A percentile compares a stretch with the other conserved stretches of the same genome.
Conservation (phyloP, 768 basidiomycete species). For the Hemileccinum rubropunctum region DNA sequence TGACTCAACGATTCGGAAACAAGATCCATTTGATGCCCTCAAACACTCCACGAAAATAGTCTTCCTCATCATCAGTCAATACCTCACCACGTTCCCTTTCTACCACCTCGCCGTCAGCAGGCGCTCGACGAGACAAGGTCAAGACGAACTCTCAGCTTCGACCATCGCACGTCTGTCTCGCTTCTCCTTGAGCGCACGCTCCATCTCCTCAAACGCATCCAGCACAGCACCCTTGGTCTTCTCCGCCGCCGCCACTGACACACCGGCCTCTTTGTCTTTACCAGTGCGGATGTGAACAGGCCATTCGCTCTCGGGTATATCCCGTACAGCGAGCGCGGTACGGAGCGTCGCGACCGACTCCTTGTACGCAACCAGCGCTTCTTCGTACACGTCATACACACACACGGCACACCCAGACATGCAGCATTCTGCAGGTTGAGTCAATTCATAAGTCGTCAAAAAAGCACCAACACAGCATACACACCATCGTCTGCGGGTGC, state of each 20-base stretch:
- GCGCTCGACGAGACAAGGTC: too few species aligned
- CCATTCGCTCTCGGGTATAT: slow-evolving; percentile 63
- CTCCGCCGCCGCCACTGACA: too few species aligned
- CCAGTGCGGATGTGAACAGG: slow-evolving; percentile 47
- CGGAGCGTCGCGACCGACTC: slow-evolving; percentile 50
- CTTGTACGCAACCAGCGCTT: slow-evolving; percentile 62
- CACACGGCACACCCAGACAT: slow-evolving; percentile 95
- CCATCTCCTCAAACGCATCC: slow-evolving; percentile 73
- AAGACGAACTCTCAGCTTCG: slow-evolving; percentile 38
- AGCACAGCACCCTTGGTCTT: slow-evolving; percentile 38
- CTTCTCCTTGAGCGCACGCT: slow-evolving; percentile 52
- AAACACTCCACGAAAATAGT: too few species aligned
- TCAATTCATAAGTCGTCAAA: background rate
- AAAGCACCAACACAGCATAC: background rate
- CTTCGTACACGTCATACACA: slow-evolving; percentile 85
- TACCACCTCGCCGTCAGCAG: too few species aligned
- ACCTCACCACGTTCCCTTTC: too few species aligned
- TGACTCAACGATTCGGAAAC: too few species aligned
- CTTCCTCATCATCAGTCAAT: too few species aligned
- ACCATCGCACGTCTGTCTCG: slow-evolving; percentile 28
- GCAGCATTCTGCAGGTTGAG: slow-evolving; percentile 69
- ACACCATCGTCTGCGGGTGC: slow-evolving; percentile 67
- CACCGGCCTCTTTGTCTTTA: too few species aligned
- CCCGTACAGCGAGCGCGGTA: slow-evolving; percentile 42
- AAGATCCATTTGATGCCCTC: too few species aligned